Percentiles rank a stretch among this genome's conserved stretches.
phyloP scores from a whole-genome alignment of 1,284 basidiomycete genomes.

The Peniophora sp. region DNA sequence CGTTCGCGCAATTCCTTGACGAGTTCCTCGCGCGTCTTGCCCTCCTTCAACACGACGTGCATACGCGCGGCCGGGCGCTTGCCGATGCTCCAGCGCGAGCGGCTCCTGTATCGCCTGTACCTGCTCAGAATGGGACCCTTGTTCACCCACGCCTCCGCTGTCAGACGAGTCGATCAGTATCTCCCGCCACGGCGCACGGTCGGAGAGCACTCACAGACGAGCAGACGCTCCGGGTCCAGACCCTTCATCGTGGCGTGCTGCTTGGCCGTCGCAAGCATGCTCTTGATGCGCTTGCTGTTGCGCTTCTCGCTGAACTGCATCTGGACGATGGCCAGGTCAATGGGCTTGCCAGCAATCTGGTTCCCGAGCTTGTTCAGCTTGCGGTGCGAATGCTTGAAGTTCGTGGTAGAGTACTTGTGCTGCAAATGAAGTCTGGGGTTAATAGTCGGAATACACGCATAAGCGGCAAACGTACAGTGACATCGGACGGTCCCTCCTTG shows the following conservation, averaged over 20 bases:
- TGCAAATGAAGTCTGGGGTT: slow-evolving; percentile 20
- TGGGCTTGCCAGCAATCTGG: slow-evolving; percentile 84
- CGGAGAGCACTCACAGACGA: slow-evolving; percentile 63
- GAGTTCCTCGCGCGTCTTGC: slow-evolving; percentile 71
- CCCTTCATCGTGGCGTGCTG: slow-evolving; percentile 83
- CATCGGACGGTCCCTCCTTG: slow-evolving; percentile 22
- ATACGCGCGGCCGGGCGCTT: slow-evolving; percentile 74
- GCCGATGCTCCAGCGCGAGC: slow-evolving; percentile 33
- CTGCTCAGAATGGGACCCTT: slow-evolving; percentile 48
- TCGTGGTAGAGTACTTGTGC: slow-evolving; percentile 87
- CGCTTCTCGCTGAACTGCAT: slow-evolving; percentile 95
- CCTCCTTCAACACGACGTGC: slow-evolving; percentile 77
- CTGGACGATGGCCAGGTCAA: slow-evolving; percentile 92
- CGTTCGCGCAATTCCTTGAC: slow-evolving; percentile 55
- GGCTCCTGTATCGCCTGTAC: too few species aligned
- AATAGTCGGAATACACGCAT: background rate
- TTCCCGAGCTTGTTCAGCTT: slow-evolving; percentile 86
- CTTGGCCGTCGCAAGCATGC: slow-evolving; percentile 82
- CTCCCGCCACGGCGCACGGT: background rate
- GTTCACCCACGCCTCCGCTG: slow-evolving; percentile 89
- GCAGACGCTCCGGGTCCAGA: slow-evolving; percentile 63
- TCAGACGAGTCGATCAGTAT: background rate
- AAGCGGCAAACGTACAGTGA: slow-evolving; percentile 14
- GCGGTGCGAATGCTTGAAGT: slow-evolving; percentile 89
- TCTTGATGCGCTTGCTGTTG: slow-evolving; percentile 79